Percentiles rank a stretch among this genome's conserved stretches.
Conservation (phyloP, 331 rosid genomes). For the Telfairia occidentalis region DNA sequence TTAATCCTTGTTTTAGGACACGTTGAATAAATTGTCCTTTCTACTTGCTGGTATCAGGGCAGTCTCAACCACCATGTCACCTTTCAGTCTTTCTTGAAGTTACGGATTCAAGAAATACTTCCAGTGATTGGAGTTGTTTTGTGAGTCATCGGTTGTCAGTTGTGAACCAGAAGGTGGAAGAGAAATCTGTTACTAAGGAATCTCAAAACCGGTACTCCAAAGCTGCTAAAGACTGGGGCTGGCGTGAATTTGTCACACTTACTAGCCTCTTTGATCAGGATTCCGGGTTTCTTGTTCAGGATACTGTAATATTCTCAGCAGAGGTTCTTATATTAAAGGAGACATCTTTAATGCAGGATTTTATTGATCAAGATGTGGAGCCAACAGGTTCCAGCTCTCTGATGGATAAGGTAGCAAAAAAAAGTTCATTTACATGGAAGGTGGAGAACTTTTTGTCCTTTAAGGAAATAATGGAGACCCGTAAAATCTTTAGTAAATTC, state of each 20-base stretch:
- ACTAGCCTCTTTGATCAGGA: conserved; percentile 99
- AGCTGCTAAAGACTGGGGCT: conserved; percentile 99
- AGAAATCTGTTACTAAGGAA: conserved; percentile 94
- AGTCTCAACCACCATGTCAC: conserved; percentile 99
- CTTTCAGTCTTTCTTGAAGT: conserved; percentile 98
- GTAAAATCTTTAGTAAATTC: conserved; percentile 96
- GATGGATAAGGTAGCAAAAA: conserved; percentile 40
- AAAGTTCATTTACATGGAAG: conserved; percentile 90
- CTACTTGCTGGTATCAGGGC: conserved; percentile 68
- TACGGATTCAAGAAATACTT: conserved; percentile 90
- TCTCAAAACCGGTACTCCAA: conserved; percentile 99
- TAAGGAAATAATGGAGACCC: conserved; percentile 97
- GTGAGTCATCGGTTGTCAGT: conserved; percentile 93
- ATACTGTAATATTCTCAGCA: conserved; percentile 90
- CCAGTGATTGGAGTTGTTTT: conserved; percentile 99
- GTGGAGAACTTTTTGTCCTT: conserved; percentile 95
- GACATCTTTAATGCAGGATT: conserved; percentile 82
- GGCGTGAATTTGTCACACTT: conserved; percentile 99
- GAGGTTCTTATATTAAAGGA: conserved; percentile 97
- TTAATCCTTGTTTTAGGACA: conserved; percentile 19
- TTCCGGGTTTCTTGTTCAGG: conserved; percentile 94
- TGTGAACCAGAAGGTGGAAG: conserved; percentile 84
- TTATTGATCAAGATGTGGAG: conserved; percentile 53
- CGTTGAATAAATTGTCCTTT: conserved; percentile 30
- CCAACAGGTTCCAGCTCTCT: conserved; percentile 33